Conservation (phyloP, 2,329 filamentous ascomycete species). For the Beauveria brongniartii region DNA sequence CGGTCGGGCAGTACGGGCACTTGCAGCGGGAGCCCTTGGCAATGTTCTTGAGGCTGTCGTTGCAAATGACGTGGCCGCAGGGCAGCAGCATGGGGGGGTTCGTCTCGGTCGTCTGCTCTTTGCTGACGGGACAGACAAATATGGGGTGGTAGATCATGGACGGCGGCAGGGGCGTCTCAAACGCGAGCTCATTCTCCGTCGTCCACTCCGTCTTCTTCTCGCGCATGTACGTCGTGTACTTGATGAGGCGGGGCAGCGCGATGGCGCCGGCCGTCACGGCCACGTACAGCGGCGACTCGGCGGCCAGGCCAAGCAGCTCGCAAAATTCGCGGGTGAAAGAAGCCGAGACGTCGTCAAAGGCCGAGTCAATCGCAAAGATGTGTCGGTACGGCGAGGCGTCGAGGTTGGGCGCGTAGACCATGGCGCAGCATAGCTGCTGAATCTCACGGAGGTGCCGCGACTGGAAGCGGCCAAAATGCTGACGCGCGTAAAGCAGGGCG, state of each 20-base stretch:
- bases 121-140: constrained; percentile 95
- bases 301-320: constrained; percentile 78
- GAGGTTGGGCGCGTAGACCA: constrained; percentile 73
- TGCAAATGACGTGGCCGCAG: constrained; percentile 88
- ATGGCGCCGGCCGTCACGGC: constrained; percentile 89
- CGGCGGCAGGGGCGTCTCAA: constrained; percentile 54
- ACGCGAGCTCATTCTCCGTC: constrained; percentile 79
- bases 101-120: constrained; percentile 85
- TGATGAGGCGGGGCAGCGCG: constrained; percentile 79
- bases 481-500: constrained; percentile 69
- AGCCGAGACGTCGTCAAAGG: constrained; percentile 76
- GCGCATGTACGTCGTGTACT: constrained; percentile 80
- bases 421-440: constrained; percentile 69
- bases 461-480: constrained; percentile 66
- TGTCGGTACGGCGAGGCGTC: constrained; percentile 66
- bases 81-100: constrained; percentile 97
- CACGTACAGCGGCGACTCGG: constrained; percentile 87
- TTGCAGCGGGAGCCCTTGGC: constrained; percentile 79
- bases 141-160: constrained; percentile 81
- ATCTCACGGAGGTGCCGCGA: constrained; percentile 70
- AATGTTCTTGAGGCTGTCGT: constrained; percentile 72
- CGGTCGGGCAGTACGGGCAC: constrained; percentile 89
- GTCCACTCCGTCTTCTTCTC: constrained; percentile 94
- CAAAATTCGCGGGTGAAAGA: constrained; percentile 94
- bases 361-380: constrained; percentile 65